A percentile compares a stretch with the other conserved stretches of the same genome.
These are phyloP conservation scores for Mycena leptocephala DNA, from an alignment of 768 basidiomycete genomes.

Conservation along the genomic window DNA sequence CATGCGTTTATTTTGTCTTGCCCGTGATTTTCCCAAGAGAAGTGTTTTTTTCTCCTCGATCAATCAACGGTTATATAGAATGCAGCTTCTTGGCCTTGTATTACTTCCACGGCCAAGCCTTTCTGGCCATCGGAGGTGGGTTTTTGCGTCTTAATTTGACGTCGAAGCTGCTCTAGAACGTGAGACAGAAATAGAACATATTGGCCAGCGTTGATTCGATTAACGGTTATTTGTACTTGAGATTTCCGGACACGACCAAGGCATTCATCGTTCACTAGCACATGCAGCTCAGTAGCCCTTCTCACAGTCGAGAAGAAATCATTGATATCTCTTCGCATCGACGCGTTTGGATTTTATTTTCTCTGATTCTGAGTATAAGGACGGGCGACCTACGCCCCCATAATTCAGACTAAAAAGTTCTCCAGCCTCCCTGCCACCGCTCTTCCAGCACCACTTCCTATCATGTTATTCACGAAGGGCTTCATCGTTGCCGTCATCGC, in stretches of 20 bases:
- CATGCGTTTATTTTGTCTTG: not conserved
- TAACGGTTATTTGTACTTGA: not conserved
- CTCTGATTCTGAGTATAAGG: constrained; percentile 22
- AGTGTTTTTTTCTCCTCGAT: constrained; percentile 18
- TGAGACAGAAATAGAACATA: not conserved
- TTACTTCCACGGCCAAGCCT: constrained; percentile 18
- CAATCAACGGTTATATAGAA: constrained; percentile 14
- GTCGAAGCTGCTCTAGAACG: not conserved
- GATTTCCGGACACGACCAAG: constrained; percentile 7
- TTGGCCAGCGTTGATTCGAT: constrained; percentile 27
- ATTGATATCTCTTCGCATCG: constrained; percentile 10
- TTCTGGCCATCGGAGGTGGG: constrained; percentile 11
- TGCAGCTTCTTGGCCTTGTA: not conserved
- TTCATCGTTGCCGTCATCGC: constrained; percentile 28
- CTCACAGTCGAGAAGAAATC: not conserved
- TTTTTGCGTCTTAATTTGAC: not conserved
- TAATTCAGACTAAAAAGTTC: not conserved
- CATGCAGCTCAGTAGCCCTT: not conserved
- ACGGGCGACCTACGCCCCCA: not conserved
- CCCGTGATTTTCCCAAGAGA: not conserved
- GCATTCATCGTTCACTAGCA: not conserved
- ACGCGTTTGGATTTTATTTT: constrained; percentile 23
- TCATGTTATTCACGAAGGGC: constrained; percentile 30
- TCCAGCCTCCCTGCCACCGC: not conserved
- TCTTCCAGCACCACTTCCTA: not conserved